These are phyloP conservation scores for Catenaria anguillulae DNA, from an alignment of 371 early-diverging fungal species.

Conservation along the genomic window DNA sequence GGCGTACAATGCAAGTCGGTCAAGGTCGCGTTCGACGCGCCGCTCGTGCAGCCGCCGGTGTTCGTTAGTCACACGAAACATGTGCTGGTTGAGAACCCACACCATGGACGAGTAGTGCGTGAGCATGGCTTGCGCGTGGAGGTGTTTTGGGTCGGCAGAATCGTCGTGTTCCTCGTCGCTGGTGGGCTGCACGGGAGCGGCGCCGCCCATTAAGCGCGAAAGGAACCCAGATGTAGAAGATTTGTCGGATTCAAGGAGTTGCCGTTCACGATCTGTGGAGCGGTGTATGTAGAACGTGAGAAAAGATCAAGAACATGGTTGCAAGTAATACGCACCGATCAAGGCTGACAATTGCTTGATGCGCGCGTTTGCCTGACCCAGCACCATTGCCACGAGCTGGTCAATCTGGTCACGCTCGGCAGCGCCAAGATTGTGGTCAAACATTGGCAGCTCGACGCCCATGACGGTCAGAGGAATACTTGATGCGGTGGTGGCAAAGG, in stretches of 20 bases:
- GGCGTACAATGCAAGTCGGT: background rate
- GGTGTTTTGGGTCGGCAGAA: background rate
- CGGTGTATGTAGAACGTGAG: no score
- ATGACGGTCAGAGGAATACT: background rate
- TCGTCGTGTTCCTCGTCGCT: slow-evolving; percentile 1
- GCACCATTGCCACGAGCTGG: background rate
- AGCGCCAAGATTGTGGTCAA: background rate
- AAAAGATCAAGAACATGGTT: background rate
- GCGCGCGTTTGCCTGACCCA: background rate
- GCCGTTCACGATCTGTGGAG: background rate
- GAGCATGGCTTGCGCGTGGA: background rate
- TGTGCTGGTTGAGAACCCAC: background rate
- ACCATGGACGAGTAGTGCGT: slow-evolving; percentile 6
- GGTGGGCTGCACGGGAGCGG: background rate
- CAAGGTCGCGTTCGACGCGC: background rate
- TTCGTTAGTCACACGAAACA: background rate
- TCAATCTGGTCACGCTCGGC: background rate
- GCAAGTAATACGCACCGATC: background rate
- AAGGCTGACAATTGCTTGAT: background rate
- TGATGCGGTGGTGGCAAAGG: background rate
- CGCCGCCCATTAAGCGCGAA: background rate
- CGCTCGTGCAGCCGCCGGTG: slow-evolving; percentile 6
- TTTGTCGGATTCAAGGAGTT: background rate
- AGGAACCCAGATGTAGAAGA: background rate
- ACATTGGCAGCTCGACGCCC: background rate